Evolutionary conservation across 768 basidiomycete species (phyloP).

Genomic region (Serendipita vermifera): DNA sequence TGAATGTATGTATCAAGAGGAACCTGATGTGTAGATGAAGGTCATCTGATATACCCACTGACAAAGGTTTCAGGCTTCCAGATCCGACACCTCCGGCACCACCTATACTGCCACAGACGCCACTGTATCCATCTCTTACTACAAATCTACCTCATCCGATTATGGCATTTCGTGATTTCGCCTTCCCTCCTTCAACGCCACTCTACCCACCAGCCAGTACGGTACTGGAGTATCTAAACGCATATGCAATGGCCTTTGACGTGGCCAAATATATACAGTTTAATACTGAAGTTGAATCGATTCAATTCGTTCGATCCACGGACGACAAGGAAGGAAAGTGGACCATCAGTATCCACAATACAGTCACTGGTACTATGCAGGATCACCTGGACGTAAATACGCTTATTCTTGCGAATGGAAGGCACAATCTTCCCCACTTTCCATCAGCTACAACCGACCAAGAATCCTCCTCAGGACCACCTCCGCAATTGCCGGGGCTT

Average conservation of each 20-base stretch:
- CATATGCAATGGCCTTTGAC: conserved; percentile 49
- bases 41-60: conserved; percentile 16
- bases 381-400: conserved; percentile 36
- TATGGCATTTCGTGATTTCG: conserved; percentile 53
- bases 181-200: conserved; percentile 59
- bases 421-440: conserved; percentile 51
- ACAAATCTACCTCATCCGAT: conserved; percentile 69
- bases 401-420: conserved; percentile 66
- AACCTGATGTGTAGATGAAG: neutral
- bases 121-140: conserved; percentile 69
- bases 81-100: conserved; percentile 28
- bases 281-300: conserved; percentile 37
- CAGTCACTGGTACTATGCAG: conserved; percentile 16
- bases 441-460: conserved; percentile 32
- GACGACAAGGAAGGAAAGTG: conserved; percentile 31
- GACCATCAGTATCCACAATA: conserved; percentile 29
- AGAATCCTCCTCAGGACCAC: no score
- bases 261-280: conserved; percentile 51
- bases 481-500: conserved; percentile 33
- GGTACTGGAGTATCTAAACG: conserved; percentile 56
- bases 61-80: conserved; percentile 34
- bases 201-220: conserved; percentile 40
- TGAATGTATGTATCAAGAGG: neutral
- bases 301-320: conserved; percentile 32
- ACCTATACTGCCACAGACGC: conserved; percentile 44